Base-by-base conservation (phyloP, 805 yeast genomes). In the Pichia exigua region DNA sequence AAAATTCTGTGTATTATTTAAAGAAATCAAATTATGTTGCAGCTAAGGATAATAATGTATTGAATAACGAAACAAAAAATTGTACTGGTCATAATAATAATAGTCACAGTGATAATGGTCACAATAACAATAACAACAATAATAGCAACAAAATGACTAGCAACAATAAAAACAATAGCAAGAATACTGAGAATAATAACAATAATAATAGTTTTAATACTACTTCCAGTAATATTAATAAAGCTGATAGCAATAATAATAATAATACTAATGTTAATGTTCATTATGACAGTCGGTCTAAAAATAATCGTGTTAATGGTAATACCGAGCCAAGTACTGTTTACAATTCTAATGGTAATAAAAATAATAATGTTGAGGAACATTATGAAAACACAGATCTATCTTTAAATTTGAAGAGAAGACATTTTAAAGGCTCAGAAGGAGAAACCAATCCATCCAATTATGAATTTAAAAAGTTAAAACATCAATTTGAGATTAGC, bases 1-100 rank as follows among this genome's bases (percentile, higher is more conserved):
- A 44, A 15, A 43, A 48, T 10, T 48, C 51, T 13, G 27, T 15
- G 4, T 47, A 48, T 38, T 48, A 48, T 39, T 18, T 48, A 15
- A 38, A 48, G 8, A 48, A 38, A 15, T 13, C 35, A 10, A 30
- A 30, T 13, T 3, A 22, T 18, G 44, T 17, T 20, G 6, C 44
- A 30, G n/a, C n/a, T 13, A 30, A 30, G 6, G n/a, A 30, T 12
- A 15, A 30, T 12, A 15, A 12, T 30, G 6, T 13, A 13, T 30
- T 30, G 12, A 30, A 30, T 13, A 30, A 30, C 13, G n/a, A 30
- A 13, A 12, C 6, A 12, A 30, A 30, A 12, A 30, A 30, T 13
- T 13, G 5, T 15, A 30, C n/a, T n/a, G n/a, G n/a, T n/a, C n/a
- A 3, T 15, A 13, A 12, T 30, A 30, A 2, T 15, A 30, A 13